phyloP scores from a whole-genome alignment of 495 filamentous ascomycete genomes.

The Aspergillus bertholletiae region DNA sequence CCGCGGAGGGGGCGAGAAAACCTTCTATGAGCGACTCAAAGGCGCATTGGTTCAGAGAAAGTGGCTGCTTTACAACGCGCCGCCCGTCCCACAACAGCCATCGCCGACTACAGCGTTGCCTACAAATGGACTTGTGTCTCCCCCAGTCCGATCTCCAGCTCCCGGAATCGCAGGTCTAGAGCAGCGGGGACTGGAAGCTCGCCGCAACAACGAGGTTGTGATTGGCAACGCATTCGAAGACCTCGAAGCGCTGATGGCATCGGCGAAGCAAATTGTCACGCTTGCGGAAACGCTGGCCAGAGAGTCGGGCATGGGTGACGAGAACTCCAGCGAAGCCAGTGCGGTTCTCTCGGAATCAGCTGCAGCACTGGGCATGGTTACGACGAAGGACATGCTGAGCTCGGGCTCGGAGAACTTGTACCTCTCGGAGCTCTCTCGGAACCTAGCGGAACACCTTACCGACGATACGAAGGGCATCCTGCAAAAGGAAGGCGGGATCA shows the following conservation, averaged over 20 bases:
- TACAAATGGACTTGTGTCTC: constrained; percentile 18
- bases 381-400: constrained; percentile 86
- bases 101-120: constrained; percentile 28
- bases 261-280: constrained; percentile 90
- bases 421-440: constrained; percentile 76
- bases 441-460: constrained; percentile 89
- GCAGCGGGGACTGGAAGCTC: constrained; percentile 71
- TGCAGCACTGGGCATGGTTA: constrained; percentile 79
- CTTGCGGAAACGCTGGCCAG: constrained; percentile 84
- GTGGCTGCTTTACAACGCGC: constrained; percentile 91
- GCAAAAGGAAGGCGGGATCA: constrained; percentile 82
- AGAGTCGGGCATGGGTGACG: constrained; percentile 57
- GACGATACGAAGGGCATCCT: constrained; percentile 83
- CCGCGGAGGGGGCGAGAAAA: constrained; percentile 80
- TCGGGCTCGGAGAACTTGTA: constrained; percentile 58
- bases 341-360: constrained; percentile 79
- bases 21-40: constrained; percentile 86
- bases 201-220: constrained; percentile 87
- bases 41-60: constrained; percentile 85
- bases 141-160: constrained; percentile 50
- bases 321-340: constrained; percentile 59
- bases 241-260: constrained; percentile 93
- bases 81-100: constrained; percentile 74
- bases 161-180: constrained; percentile 94
- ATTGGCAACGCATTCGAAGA: constrained; percentile 96